A percentile compares a stretch with the other conserved stretches of the same genome.
Conservation (phyloP, 768 basidiomycete genomes). For the Leccinum obscurum region DNA sequence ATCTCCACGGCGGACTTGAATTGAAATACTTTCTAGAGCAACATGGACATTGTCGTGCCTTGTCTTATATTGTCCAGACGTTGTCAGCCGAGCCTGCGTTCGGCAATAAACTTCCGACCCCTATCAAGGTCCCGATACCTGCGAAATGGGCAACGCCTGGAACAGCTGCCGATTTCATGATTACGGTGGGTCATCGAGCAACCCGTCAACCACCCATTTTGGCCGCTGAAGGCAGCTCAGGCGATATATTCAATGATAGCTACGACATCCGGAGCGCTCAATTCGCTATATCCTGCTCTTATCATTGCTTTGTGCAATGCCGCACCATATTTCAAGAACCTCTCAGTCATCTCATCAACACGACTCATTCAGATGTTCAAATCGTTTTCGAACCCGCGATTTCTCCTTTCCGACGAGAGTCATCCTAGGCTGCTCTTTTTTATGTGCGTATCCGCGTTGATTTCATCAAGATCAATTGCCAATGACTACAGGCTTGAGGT, state of each 20-base stretch:
- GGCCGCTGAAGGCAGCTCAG: constrained; percentile 38
- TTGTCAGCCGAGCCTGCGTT: constrained; percentile 84
- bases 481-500: constrained; percentile 69
- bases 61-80: constrained; percentile 91
- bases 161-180: constrained; percentile 81
- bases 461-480: constrained; percentile 1
- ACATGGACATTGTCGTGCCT: constrained; percentile 84
- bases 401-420: constrained; percentile 91
- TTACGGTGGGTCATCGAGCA: constrained; percentile 59
- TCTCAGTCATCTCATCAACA: constrained; percentile 79
- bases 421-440: constrained; percentile 93
- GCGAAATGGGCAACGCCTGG: constrained; percentile 76
- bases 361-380: constrained; percentile 86
- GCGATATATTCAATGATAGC: constrained; percentile 89
- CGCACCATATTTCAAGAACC: constrained; percentile 81
- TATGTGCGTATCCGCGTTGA: constrained; percentile 51
- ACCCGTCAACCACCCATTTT: constrained; percentile 3
- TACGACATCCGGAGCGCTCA: constrained; percentile 78
- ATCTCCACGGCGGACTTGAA: constrained; percentile 1
- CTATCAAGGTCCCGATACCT: constrained; percentile 66
- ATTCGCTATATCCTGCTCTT: constrained; percentile 87
- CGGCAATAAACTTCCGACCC: constrained; percentile 63
- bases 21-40: constrained; percentile 57
- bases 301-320: constrained; percentile 88
- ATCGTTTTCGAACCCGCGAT: constrained; percentile 87